Conservation (phyloP, 768 basidiomycete genomes). For the Naganishia randhawae region DNA sequence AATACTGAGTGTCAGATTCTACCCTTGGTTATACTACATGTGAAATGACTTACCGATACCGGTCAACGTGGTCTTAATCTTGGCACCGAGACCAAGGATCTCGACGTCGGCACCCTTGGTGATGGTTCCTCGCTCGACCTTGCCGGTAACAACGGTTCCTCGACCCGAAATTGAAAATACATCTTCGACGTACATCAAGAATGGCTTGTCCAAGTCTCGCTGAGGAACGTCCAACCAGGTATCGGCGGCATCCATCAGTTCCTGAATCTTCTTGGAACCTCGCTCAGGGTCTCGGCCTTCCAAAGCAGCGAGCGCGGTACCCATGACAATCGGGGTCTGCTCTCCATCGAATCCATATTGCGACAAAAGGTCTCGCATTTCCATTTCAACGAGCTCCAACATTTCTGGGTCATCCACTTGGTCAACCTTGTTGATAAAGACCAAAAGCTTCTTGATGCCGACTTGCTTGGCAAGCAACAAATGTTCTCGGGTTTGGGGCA, state of each 20-base stretch:
- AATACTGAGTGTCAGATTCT: slow-evolving; percentile 46
- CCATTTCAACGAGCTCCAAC: slow-evolving; percentile 99
- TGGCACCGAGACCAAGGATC: slow-evolving; percentile 75
- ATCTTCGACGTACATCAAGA: slow-evolving; percentile 92
- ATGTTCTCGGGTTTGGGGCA: slow-evolving; percentile 99
- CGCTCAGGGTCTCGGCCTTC: slow-evolving; percentile 77
- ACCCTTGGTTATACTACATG: not conserved
- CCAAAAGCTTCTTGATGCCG: slow-evolving; percentile 92
- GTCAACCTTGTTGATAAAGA: slow-evolving; percentile 99
- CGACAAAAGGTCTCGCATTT: slow-evolving; percentile 91
- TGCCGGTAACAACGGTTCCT: slow-evolving; percentile 92
- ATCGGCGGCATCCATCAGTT: slow-evolving; percentile 82
- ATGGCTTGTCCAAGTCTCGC: slow-evolving; percentile 97
- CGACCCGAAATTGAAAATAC: slow-evolving; percentile 97
- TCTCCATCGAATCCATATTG: slow-evolving; percentile 96
- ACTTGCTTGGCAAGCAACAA: slow-evolving; percentile 95
- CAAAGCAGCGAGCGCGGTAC: slow-evolving; percentile 90
- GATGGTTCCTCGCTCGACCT: slow-evolving; percentile 89
- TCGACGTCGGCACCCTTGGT: slow-evolving; percentile 91
- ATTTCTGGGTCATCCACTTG: slow-evolving; percentile 94
- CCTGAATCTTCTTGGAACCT: slow-evolving; percentile 73
- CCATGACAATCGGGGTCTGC: slow-evolving; percentile 95
- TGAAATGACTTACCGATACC: slow-evolving; percentile 58
- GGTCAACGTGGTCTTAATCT: slow-evolving; percentile 86
- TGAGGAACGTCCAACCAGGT: slow-evolving; percentile 88